phyloP scores from a whole-genome alignment of 2,329 filamentous ascomycete species.

The Beauveria varroae region DNA sequence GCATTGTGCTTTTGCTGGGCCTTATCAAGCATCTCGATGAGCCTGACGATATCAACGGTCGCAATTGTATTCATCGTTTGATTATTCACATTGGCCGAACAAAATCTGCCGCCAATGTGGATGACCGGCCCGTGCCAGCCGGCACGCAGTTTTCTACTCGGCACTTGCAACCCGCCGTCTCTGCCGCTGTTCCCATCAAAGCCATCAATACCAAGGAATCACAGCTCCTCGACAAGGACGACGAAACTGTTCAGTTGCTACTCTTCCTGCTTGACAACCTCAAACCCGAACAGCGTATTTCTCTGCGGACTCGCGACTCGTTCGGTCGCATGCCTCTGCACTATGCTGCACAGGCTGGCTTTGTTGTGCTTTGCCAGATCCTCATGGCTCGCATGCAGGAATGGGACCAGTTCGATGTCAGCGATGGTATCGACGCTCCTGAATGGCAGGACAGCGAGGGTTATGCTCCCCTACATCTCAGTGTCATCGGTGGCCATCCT shows the following conservation, averaged over 20 bases:
- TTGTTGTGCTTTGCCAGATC: conserved; percentile 81
- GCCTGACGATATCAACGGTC: conserved; percentile 84
- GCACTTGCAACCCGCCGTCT: conserved; percentile 73
- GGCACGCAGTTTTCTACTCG: conserved; percentile 53
- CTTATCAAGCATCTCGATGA: conserved; percentile 70
- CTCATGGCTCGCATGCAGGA: conserved; percentile 83
- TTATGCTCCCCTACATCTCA: conserved; percentile 82
- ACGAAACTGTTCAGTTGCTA: conserved; percentile 67
- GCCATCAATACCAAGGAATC: conserved; percentile 60
- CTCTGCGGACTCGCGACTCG: conserved; percentile 62
- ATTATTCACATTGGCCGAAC: conserved; percentile 86
- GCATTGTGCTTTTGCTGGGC: conserved; percentile 63
- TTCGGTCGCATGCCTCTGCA: conserved; percentile 83
- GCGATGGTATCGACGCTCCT: conserved; percentile 76
- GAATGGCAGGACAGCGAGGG: conserved; percentile 92
- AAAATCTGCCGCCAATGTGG: conserved; percentile 41
- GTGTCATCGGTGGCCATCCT: conserved; percentile 84
- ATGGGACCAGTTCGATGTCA: conserved; percentile 81
- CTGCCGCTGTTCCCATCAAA: conserved; percentile 53
- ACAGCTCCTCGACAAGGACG: conserved; percentile 57
- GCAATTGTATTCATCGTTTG: conserved; percentile 87
- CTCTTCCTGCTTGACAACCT: conserved; percentile 59
- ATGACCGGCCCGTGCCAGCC: conserved; percentile 41
- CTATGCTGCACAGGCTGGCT: conserved; percentile 91
- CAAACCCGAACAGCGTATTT: conserved; percentile 55